Conservation (phyloP, 2,329 filamentous ascomycete species). For the Emergomyces orientalis region DNA sequence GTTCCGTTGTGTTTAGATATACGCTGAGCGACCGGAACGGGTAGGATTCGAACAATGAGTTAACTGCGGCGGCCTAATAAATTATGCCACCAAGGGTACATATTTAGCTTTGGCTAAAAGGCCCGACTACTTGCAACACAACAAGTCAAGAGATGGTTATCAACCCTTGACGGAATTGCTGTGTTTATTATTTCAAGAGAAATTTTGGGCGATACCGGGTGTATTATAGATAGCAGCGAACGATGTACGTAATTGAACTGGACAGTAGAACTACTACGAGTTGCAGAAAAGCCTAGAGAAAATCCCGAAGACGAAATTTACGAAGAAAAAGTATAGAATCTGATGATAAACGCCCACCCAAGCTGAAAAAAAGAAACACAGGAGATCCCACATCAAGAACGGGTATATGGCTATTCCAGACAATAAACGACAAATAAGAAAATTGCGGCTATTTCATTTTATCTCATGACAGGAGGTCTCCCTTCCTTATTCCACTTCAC, state of each 20-base stretch:
- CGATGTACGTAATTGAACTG: not conserved
- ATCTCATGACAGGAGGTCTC: slow-evolving; percentile 86
- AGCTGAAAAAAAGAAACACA: not conserved
- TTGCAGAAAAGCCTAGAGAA: not conserved
- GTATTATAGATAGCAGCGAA: not conserved
- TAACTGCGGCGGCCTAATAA: not conserved
- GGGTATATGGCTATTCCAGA: slow-evolving; percentile 1
- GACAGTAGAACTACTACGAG: not conserved
- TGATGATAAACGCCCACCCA: not conserved
- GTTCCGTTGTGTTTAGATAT: not conserved
- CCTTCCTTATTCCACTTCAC: slow-evolving; percentile 96
- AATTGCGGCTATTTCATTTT: slow-evolving; percentile 23
- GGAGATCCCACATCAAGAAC: not conserved
- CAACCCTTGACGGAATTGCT: not conserved
- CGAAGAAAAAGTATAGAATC: not conserved
- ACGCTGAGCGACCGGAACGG: not conserved
- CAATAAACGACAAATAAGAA: slow-evolving; percentile 2
- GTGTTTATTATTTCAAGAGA: not conserved
- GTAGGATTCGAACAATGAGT: not conserved
- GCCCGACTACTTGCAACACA: not conserved
- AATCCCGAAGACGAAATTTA: not conserved
- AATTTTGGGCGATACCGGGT: not conserved
- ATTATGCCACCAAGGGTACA: not conserved
- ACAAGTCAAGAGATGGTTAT: not conserved
- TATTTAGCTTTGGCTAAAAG: not conserved